Evolutionary conservation across 371 early-diverging fungal species (phyloP).

Genomic region (Saksenaea vasiformis): DNA sequence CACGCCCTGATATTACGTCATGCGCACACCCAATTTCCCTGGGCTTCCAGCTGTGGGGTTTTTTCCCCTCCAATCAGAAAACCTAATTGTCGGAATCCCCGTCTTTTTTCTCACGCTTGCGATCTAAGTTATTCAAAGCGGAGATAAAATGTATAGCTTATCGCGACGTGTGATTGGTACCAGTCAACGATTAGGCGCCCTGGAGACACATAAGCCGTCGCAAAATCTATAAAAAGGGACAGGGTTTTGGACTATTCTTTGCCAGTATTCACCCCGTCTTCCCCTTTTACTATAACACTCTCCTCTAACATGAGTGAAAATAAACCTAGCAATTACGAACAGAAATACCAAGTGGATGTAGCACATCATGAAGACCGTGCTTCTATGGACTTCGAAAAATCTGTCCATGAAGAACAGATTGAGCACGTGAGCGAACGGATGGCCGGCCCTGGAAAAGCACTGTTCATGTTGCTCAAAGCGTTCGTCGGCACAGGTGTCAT

Average conservation of each 20-base stretch:
- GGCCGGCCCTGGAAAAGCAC: conserved; percentile 63
- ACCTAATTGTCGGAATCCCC: not conserved
- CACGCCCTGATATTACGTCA: no score
- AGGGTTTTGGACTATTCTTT: not conserved
- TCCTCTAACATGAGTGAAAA: not conserved
- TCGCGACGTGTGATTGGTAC: conserved; percentile 1
- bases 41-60: no score
- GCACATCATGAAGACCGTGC: conserved; percentile 13
- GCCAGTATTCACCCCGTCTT: not conserved
- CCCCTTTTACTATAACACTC: not conserved
- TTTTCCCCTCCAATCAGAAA: not conserved
- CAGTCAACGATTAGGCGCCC: not conserved
- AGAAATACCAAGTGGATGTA: conserved; percentile 13
- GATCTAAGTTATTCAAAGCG: conserved; percentile 1
- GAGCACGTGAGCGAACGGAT: conserved; percentile 39
- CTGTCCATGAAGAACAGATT: conserved; percentile 16
- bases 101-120: not conserved
- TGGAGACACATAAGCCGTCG: not conserved
- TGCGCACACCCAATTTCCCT: no score
- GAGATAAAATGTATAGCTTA: not conserved
- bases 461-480: conserved; percentile 77
- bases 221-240: conserved; percentile 1
- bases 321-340: conserved; percentile 8
- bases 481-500: conserved; percentile 77
- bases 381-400: conserved; percentile 20